A percentile compares a stretch with the other conserved stretches of the same genome.
phyloP scores from a whole-genome alignment of 257 asterid genomes.

The Galeopsis tetrahit region DNA sequence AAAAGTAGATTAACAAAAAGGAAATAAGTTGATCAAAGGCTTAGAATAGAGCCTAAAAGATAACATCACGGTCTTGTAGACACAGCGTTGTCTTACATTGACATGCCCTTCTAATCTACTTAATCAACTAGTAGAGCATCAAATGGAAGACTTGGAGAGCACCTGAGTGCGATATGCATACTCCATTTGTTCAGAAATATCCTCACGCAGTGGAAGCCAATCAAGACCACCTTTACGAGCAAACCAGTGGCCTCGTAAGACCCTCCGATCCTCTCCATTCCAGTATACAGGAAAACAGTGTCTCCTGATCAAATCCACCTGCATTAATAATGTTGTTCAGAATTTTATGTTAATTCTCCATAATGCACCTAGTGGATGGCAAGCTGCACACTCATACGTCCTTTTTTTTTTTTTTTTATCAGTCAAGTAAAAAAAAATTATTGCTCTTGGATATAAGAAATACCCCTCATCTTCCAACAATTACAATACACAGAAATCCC shows the following conservation, averaged over 20 bases:
- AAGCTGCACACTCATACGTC: not conserved
- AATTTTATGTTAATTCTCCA: conserved; percentile 25
- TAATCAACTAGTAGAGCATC: conserved; percentile 28
- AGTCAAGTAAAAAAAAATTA: too few species aligned
- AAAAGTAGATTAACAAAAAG: conserved; percentile 16
- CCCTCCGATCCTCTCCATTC: conserved; percentile 91
- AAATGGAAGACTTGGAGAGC: conserved; percentile 26
- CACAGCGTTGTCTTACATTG: conserved; percentile 9
- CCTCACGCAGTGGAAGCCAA: conserved; percentile 98
- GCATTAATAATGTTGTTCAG: conserved; percentile 30
- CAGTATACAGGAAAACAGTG: conserved; percentile 97
- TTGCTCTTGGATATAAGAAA: too few species aligned
- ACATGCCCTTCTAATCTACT: conserved; percentile 18
- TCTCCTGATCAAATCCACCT: conserved; percentile 92
- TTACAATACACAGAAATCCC: too few species aligned
- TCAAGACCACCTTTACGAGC: conserved; percentile 93
- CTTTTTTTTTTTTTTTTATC: too few species aligned
- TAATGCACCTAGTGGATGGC: conserved; percentile 24
- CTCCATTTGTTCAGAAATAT: conserved; percentile 95
- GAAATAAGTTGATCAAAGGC: conserved; percentile 23
- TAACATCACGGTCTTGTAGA: conserved; percentile 16
- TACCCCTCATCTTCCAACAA: too few species aligned
- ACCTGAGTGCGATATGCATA: conserved; percentile 84
- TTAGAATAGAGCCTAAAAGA: conserved; percentile 14
- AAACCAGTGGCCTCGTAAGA: conserved; percentile 98